Base-by-base conservation (phyloP, 1,284 basidiomycete species). In the Neonothopanus nambi region DNA sequence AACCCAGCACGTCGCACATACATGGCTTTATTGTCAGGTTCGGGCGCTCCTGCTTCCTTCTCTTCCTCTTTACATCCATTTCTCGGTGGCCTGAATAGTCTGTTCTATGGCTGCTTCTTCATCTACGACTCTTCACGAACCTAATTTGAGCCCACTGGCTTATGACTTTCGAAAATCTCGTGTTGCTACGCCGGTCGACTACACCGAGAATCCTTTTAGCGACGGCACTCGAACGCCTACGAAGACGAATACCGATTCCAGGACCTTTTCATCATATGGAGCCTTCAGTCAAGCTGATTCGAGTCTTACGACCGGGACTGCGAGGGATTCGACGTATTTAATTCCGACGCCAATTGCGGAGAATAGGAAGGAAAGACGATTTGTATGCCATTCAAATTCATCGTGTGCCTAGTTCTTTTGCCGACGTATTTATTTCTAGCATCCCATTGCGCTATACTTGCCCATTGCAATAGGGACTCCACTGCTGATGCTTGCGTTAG, bases 401-500 rank as follows among this genome's bases (percentile, higher is more conserved):
- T 7, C 39, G 41, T 39, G 35, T 45, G 9, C 39, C 17, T 43
- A 20, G 3, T 9, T 26, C 20, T 15, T 21, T 36, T 20, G 11
- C 9, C 6, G 41, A 21, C 28, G 53, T 24, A 40, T 1, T 23
- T 23, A 24, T n/a, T 39, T 12, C 17, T 60, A 85, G 84, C 73
- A 79, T 56, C 76, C 81, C 11, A 48, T 75, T 2, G 54, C 72
- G 5, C 62, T 81, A 61, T 72, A 66, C 23, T 61, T 77, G 36
- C 74, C 74, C 59, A 61, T 80, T 20, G 71, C 78, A 2, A 47
- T 77, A 12, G 68, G 65, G 0, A 67, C 72, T 6, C 70, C 76
- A 23, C 30, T 75, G 2, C 23, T 78, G 23, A 77, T 81, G 68
- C 61, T 83, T 20, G 24, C 56, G 2, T 44, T 83, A 5, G 85